Evolutionary conservation across 73 alveolate genomes (phyloP).

Genomic region (Uronychia setigera): DNA sequence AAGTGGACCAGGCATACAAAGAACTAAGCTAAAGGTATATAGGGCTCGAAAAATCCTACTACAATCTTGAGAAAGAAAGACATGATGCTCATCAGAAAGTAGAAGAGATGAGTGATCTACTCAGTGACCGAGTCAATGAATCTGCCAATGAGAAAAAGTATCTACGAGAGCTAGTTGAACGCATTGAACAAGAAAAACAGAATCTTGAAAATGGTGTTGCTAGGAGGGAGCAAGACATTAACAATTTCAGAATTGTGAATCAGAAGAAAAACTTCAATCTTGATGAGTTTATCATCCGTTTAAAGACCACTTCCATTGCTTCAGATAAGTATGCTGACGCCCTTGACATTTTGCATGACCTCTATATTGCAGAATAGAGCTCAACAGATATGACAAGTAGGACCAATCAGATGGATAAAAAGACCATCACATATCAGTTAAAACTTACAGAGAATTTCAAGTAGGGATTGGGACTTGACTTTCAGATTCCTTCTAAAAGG

Average conservation of each 20-base stretch:
- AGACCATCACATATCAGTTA: conserved; percentile 4
- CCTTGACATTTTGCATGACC: conserved; percentile 45
- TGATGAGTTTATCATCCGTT: conserved; percentile 39
- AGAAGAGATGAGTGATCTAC: conserved; percentile 25
- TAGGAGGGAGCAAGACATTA: conserved; percentile 46
- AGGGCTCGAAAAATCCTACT: conserved; percentile 38
- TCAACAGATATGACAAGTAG: neutral
- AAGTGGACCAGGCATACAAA: conserved; percentile 41
- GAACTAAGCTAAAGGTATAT: conserved; percentile 34
- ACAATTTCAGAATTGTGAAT: conserved; percentile 36
- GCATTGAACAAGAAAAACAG: conserved; percentile 52
- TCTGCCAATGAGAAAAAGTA: conserved; percentile 42
- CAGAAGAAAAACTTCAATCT: conserved; percentile 28
- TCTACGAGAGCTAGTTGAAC: conserved; percentile 35
- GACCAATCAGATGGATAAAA: neutral
- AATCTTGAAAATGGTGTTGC: conserved; percentile 15
- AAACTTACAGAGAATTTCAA: conserved; percentile 41
- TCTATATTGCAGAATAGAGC: conserved; percentile 26
- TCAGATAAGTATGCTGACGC: conserved; percentile 60
- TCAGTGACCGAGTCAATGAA: conserved; percentile 47
- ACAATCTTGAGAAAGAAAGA: conserved; percentile 39
- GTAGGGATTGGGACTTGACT: neutral
- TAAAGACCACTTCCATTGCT: conserved; percentile 49
- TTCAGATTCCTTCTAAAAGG: conserved; percentile 32
- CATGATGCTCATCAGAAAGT: conserved; percentile 27